phyloP scores from a whole-genome alignment of 2,329 filamentous ascomycete species.

The Magnaporthiopsis poae region DNA sequence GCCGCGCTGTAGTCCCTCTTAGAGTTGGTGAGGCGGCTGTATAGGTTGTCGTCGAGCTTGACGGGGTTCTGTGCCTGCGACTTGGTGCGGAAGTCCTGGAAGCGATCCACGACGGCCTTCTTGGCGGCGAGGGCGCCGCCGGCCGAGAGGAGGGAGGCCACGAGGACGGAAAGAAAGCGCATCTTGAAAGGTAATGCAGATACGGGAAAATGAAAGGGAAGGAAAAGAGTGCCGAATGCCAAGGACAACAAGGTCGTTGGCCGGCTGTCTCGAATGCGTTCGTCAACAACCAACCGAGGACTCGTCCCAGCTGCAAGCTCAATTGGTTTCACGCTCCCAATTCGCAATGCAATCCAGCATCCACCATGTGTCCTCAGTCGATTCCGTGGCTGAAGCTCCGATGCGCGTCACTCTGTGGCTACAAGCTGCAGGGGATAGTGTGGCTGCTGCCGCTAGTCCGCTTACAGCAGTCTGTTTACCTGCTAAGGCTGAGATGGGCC shows the following conservation, averaged over 20 bases:
- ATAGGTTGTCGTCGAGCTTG: conserved; percentile 68
- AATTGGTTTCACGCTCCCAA: background rate
- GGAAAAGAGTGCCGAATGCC: background rate
- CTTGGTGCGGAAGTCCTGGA: conserved; percentile 60
- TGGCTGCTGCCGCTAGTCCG: conserved; percentile 9
- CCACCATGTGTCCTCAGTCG: conserved; percentile 7
- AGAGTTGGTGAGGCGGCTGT: conserved; percentile 62
- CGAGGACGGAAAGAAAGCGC: conserved; percentile 56
- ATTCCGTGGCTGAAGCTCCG: conserved; percentile 7
- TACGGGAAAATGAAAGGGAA: background rate
- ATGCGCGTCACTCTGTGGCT: conserved; percentile 9
- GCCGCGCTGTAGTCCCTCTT: conserved; percentile 77
- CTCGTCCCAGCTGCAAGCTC: background rate
- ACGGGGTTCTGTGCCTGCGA: conserved; percentile 56
- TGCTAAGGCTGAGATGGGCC: background rate
- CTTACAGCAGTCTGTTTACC: conserved; percentile 18
- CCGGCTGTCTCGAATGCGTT: background rate
- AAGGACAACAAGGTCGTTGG: background rate
- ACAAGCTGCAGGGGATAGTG: background rate
- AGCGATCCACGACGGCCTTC: conserved; percentile 48
- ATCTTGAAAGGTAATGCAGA: conserved; percentile 37
- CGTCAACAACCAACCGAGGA: background rate
- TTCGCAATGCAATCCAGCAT: background rate
- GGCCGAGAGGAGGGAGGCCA: conserved; percentile 54
- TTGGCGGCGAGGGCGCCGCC: conserved; percentile 51